A percentile compares a stretch with the other conserved stretches of the same genome.
Evolutionary conservation across 202 grass and related monocot genomes (phyloP).

Genomic region (Musa balbisiana): DNA sequence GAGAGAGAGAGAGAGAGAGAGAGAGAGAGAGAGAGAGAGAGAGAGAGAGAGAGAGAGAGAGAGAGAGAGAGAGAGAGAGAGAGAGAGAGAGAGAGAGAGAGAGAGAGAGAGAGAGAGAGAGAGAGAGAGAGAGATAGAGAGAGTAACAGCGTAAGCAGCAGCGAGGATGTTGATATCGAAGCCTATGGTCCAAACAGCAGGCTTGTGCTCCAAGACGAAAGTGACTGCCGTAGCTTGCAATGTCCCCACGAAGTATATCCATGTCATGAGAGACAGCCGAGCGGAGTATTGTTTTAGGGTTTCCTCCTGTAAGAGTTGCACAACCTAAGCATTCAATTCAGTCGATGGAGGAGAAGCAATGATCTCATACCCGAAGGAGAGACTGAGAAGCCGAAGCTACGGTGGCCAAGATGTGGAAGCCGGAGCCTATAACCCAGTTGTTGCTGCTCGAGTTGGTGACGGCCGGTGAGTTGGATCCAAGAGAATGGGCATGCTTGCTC

Average conservation of each 20-base stretch:
- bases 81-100: no score
- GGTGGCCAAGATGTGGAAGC: not conserved
- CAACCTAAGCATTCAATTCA: no score
- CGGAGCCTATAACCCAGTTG: not conserved
- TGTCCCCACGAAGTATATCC: constrained; percentile 89
- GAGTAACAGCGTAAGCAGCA: constrained; percentile 71
- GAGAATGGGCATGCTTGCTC: not conserved
- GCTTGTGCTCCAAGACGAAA: constrained; percentile 78
- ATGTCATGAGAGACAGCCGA: constrained; percentile 82
- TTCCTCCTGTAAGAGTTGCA: constrained; percentile 39
- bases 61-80: constrained; percentile 14
- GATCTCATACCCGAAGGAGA: not conserved
- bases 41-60: not conserved
- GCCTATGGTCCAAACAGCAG: constrained; percentile 70
- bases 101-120: no score
- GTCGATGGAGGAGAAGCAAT: no score
- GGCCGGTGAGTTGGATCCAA: not conserved
- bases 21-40: constrained; percentile 12
- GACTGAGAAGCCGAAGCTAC: constrained; percentile 3
- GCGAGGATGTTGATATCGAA: constrained; percentile 99
- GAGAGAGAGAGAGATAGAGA: not conserved
- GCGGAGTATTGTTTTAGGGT: constrained; percentile 87
- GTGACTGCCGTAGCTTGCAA: constrained; percentile 85
- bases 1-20: not conserved
- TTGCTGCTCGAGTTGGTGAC: not conserved